A percentile compares a stretch with the other conserved stretches of the same genome.
Conservation (phyloP, 768 basidiomycete genomes). For the Suillus brevipes region DNA sequence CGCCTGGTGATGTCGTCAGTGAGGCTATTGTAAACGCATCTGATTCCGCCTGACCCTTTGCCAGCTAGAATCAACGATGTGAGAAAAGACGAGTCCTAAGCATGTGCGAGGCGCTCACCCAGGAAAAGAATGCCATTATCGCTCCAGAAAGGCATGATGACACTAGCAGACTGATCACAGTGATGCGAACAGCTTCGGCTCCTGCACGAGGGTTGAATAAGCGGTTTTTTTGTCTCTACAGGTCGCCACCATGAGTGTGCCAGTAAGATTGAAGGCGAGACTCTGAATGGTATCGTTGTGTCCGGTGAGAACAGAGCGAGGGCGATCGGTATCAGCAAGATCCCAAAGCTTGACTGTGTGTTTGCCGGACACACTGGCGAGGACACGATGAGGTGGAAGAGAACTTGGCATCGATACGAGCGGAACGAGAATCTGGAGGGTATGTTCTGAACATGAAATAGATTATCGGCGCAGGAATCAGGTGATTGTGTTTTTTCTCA, state of each 20-base stretch:
- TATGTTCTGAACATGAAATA: too few species aligned
- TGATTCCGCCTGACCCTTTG: conserved; percentile 62
- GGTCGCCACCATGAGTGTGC: conserved; percentile 83
- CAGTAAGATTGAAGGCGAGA: conserved; percentile 77
- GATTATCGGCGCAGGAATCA: too few species aligned
- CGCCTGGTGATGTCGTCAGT: conserved; percentile 45
- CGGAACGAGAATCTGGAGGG: too few species aligned
- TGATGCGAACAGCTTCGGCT: conserved; percentile 73
- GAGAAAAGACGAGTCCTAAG: not conserved
- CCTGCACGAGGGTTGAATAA: conserved; percentile 89
- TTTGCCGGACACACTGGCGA: conserved; percentile 82
- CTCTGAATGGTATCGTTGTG: conserved; percentile 90
- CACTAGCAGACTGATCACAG: conserved; percentile 90
- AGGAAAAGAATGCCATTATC: conserved; percentile 92
- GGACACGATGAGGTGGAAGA: conserved; percentile 92
- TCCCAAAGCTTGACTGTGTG: conserved; percentile 92
- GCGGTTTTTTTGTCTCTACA: conserved; percentile 91
- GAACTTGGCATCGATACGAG: conserved; percentile 79
- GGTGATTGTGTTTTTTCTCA: too few species aligned
- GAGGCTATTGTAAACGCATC: not conserved
- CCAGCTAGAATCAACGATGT: conserved; percentile 52
- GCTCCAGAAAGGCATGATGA: conserved; percentile 96
- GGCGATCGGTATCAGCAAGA: conserved; percentile 67
- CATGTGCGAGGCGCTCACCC: conserved; percentile 39
- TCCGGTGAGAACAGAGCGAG: conserved; percentile 61